Conservation (phyloP, 2,329 filamentous ascomycete genomes). For the Cyphellophora europaea region DNA sequence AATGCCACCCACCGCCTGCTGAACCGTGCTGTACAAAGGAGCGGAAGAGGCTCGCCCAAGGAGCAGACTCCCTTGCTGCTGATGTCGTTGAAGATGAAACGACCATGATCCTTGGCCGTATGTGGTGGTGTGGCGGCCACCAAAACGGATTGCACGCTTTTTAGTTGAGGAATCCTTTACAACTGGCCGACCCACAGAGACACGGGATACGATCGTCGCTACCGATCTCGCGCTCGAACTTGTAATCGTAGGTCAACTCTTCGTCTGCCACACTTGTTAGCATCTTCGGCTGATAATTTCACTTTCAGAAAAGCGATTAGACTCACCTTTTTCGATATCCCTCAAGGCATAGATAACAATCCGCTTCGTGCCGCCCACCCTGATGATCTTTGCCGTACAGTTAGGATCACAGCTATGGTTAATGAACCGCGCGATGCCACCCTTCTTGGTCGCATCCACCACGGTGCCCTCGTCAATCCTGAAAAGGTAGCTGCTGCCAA, state of each 20-base stretch:
- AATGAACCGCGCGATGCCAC: constrained; percentile 95
- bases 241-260: constrained; percentile 99
- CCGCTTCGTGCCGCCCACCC: constrained; percentile 92
- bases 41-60: too few species aligned
- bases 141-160: too few species aligned
- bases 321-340: constrained; percentile 89
- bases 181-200: constrained; percentile 88
- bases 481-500: constrained; percentile 95
- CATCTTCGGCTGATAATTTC: constrained; percentile 1
- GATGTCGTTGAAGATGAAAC: too few species aligned
- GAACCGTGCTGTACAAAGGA: too few species aligned
- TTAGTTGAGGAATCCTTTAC: constrained; percentile 97
- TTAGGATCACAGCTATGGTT: constrained; percentile 97
- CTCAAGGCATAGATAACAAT: constrained; percentile 98
- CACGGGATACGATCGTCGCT: constrained; percentile 94
- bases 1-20: too few species aligned
- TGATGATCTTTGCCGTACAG: constrained; percentile 98
- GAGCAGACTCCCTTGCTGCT: too few species aligned
- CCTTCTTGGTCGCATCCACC: constrained; percentile 96
- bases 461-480: constrained; percentile 96
- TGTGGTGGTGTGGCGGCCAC: too few species aligned
- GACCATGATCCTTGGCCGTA: too few species aligned
- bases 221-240: constrained; percentile 95
- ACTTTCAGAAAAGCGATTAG: constrained; percentile 1
- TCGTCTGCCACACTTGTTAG: constrained; percentile 57